These are phyloP conservation scores for Inga oerstediana DNA, from an alignment of 306 rosid genomes.

Conservation along the genomic window DNA sequence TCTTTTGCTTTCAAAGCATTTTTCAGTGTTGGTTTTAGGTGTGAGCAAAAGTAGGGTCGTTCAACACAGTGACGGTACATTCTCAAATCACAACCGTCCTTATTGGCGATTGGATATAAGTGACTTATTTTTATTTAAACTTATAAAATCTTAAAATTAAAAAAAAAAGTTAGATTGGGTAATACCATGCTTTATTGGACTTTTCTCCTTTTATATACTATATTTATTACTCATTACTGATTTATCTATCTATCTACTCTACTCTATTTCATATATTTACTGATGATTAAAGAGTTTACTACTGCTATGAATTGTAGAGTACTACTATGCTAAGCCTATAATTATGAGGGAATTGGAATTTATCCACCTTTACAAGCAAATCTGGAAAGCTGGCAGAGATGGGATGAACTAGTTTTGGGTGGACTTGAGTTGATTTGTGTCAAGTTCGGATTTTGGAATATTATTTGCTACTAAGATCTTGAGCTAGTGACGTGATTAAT, in stretches of 20 bases:
- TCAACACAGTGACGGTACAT: not conserved
- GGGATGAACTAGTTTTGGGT: not conserved
- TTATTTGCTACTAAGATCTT: too few species aligned
- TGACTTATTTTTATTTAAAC: too few species aligned
- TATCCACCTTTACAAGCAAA: too few species aligned
- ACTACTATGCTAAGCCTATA: too few species aligned
- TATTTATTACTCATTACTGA: too few species aligned
- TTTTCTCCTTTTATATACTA: not conserved
- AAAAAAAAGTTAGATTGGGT: too few species aligned
- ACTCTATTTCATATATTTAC: not conserved
- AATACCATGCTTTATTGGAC: not conserved
- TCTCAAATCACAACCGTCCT: not conserved
- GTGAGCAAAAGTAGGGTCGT: not conserved
- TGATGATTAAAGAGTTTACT: not conserved
- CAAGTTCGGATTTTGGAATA: not conserved
- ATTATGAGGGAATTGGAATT: not conserved
- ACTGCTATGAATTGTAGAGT: too few species aligned
- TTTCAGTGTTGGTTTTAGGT: not conserved
- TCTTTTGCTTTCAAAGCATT: slow-evolving; percentile 23
- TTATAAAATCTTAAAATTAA: too few species aligned
- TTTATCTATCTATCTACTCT: not conserved
- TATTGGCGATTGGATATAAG: too few species aligned
- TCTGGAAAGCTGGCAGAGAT: not conserved
- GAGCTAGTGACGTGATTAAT: not conserved
- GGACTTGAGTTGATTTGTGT: not conserved